phyloP scores from a whole-genome alignment of 2,329 filamentous ascomycete genomes.

The Pyrenophora seminiperda region DNA sequence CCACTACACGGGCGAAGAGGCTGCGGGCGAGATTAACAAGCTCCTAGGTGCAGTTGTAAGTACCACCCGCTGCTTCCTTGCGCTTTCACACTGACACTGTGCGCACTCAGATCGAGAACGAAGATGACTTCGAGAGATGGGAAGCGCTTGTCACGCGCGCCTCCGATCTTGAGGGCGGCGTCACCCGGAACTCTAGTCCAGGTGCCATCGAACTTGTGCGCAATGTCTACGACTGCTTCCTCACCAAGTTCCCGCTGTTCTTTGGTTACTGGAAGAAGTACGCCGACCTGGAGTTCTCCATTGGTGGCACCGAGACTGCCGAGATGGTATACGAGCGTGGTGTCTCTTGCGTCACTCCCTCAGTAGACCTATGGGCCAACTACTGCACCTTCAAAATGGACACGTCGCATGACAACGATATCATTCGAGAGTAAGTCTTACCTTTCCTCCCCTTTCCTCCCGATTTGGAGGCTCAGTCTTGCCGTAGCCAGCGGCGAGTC shows the following conservation, averaged over 20 bases:
- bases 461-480: constrained; percentile 34
- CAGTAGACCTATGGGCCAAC: constrained; percentile 95
- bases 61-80: constrained; percentile 21
- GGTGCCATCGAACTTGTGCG: constrained; percentile 87
- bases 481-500: constrained; percentile 32
- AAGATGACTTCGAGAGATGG: constrained; percentile 94
- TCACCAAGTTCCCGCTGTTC: constrained; percentile 90
- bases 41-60: constrained; percentile 78
- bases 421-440: constrained; percentile 98
- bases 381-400: constrained; percentile 99
- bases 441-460: constrained; percentile 33
- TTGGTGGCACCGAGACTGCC: constrained; percentile 93
- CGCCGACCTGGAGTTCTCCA: constrained; percentile 95
- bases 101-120: constrained; percentile 63
- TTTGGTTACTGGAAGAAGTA: constrained; percentile 99
- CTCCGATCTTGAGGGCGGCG: constrained; percentile 84
- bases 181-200: constrained; percentile 95
- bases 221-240: constrained; percentile 87
- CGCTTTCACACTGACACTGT: constrained; percentile 9
- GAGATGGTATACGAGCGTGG: constrained; percentile 99
- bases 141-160: constrained; percentile 86
- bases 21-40: constrained; percentile 70
- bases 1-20: constrained; percentile 43
- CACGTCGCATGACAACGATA: constrained; percentile 89
- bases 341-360: constrained; percentile 88